Evolutionary conservation across 768 basidiomycete genomes (phyloP), one percentile per base, ranked within the genome.

Genomic region (Suillus placidus): DNA sequence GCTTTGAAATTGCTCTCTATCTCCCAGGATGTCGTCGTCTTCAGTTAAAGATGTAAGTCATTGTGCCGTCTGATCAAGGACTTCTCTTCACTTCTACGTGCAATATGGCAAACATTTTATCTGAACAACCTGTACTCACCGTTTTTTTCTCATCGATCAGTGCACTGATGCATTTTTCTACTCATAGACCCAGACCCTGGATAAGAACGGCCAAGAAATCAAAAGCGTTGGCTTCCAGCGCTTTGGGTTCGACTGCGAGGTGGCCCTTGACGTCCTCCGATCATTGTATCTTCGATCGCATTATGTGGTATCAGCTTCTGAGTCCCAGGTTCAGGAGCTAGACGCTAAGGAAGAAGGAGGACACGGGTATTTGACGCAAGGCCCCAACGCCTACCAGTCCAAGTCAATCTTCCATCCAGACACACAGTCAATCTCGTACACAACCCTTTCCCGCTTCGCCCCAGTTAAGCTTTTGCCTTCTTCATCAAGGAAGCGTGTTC

Each of bases 181-280:
- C 26, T 6, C 18, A 63, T 71, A 92, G 89, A 86, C 85, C 63
- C 83, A 77, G 63, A 87, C 86, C 40, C 77, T 91, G 66, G 93
- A 92, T 77, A 91, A 91, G 80, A 83, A 87, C 66, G 93, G 92
- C 58, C 68, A 84, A 10, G 89, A 89, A 73, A 94, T 95, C 71
- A 85, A 81, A 63, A 81, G 87, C 26, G 95, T 98, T 52, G 96
- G 96, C 55, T 88, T 90, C 74, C 78, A 90, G 68, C 87, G 90
- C 64, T 97, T 97, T 70, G 95, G 94, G 9, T 96, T 99, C 78
- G 91, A 97, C 79, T 90, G 90, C 71, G 87, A 90, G 71, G 92
- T 95, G 67, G 76, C 90, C 65, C 78, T 95, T 71, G 90, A 94
- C 68, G 81, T 86, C 69, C 87, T 97, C 62, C 91, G 95, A 60